Evolutionary conservation across 2,329 filamentous ascomycete genomes (phyloP).

Genomic region (Chrysosporium keratinophilum): DNA sequence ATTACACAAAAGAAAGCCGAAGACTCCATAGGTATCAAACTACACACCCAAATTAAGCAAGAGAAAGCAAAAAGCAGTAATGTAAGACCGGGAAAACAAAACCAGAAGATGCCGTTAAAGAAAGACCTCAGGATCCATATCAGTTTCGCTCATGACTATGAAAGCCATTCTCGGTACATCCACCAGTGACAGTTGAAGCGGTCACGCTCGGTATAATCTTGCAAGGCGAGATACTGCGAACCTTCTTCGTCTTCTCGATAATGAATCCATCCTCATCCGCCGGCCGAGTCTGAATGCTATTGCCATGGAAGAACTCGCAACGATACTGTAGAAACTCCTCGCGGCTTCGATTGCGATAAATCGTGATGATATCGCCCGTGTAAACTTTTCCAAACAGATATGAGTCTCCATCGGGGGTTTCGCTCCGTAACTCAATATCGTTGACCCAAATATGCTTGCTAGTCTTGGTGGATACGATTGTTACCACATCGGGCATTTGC

Average conservation of each 20-base stretch:
- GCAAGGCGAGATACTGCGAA: conserved; percentile 17
- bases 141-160: background rate
- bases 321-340: conserved; percentile 33
- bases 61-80: no score
- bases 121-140: background rate
- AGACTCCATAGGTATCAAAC: no score
- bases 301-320: conserved; percentile 39
- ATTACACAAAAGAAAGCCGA: no score
- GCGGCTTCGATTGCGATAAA: conserved; percentile 50
- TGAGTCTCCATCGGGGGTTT: conserved; percentile 41
- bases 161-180: background rate
- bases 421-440: conserved; percentile 51
- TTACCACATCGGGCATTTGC: conserved; percentile 47
- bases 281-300: conserved; percentile 35
- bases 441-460: conserved; percentile 69
- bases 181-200: conserved; percentile 3
- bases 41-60: no score
- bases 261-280: conserved; percentile 33
- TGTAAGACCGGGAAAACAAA: no score
- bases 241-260: conserved; percentile 30
- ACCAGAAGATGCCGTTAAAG: no score
- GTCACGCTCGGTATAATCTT: background rate
- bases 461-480: conserved; percentile 70
- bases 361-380: conserved; percentile 63
- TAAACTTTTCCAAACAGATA: conserved; percentile 57